These are phyloP conservation scores for Ophiostoma perfectum DNA, from an alignment of 2,329 filamentous ascomycete genomes.

Conservation along the genomic window DNA sequence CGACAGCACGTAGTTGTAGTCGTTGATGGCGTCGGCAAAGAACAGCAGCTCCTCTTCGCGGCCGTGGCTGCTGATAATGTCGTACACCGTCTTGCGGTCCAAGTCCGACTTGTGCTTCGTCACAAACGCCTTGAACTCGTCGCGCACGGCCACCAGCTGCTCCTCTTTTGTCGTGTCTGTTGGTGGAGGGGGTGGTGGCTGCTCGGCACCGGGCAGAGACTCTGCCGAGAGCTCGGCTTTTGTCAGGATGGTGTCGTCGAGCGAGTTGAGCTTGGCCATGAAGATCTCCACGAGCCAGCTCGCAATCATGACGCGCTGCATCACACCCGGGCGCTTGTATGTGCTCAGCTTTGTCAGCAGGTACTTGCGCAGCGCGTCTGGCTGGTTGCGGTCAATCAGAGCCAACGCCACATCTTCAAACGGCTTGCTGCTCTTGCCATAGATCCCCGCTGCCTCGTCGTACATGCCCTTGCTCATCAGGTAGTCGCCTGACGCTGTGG, in stretches of 20 bases:
- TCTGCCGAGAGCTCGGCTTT: background rate
- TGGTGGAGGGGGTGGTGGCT: conserved; percentile 59
- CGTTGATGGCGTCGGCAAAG: conserved; percentile 82
- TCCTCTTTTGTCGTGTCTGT: conserved; percentile 6
- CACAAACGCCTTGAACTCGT: conserved; percentile 85
- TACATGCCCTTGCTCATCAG: conserved; percentile 76
- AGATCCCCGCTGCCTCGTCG: conserved; percentile 79
- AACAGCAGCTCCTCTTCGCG: conserved; percentile 87
- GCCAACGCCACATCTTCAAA: conserved; percentile 93
- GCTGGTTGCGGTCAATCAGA: conserved; percentile 84
- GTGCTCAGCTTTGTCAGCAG: conserved; percentile 75
- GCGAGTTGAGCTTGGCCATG: conserved; percentile 91
- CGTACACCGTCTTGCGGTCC: conserved; percentile 87
- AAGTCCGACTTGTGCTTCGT: conserved; percentile 79
- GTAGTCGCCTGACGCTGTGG: conserved; percentile 86
- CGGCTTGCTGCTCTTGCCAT: conserved; percentile 91
- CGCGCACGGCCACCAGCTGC: conserved; percentile 63
- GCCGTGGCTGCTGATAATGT: conserved; percentile 92
- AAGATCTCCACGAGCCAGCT: conserved; percentile 94
- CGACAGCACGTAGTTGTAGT: conserved; percentile 89
- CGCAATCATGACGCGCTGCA: conserved; percentile 94
- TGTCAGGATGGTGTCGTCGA: conserved; percentile 74
- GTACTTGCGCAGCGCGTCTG: conserved; percentile 87
- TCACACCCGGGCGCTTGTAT: conserved; percentile 74
- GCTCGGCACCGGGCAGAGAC: background rate